Percentiles rank a stretch among this genome's conserved stretches.
These are phyloP conservation scores for Backusella tarrabulga DNA, from an alignment of 192 early-diverging fungal species.

Conservation along the genomic window DNA sequence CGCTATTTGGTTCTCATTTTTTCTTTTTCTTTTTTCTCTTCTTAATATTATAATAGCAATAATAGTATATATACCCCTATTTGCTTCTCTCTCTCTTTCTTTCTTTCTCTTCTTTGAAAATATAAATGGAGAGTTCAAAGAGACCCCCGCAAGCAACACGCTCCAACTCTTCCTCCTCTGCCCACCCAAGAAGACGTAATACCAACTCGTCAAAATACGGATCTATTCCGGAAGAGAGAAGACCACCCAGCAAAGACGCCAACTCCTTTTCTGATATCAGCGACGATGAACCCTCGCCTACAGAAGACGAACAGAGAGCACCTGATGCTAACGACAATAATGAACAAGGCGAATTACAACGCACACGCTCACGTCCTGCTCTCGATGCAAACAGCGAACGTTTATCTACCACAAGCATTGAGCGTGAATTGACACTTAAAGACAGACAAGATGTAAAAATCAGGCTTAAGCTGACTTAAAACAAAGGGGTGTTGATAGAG, in stretches of 20 bases:
- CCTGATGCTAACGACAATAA: background rate
- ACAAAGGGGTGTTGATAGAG: background rate
- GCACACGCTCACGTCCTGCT: background rate
- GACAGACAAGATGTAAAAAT: constrained; percentile 53
- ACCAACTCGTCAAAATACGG: constrained; percentile 8
- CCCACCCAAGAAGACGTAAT: background rate
- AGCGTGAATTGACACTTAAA: constrained; percentile 52
- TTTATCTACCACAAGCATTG: constrained; percentile 22
- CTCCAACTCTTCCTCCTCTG: background rate
- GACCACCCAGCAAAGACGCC: background rate
- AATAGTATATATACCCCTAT: background rate
- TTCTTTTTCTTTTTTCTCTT: background rate
- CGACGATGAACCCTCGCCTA: background rate
- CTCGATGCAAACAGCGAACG: background rate
- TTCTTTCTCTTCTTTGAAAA: background rate
- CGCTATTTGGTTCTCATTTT: background rate
- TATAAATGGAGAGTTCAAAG: constrained; percentile 3
- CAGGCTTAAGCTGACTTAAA: background rate
- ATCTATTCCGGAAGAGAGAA: constrained; percentile 12
- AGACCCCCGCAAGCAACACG: constrained; percentile 9
- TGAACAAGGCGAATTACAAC: background rate
- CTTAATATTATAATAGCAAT: background rate
- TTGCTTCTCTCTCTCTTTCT: background rate
- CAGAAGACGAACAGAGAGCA: background rate
- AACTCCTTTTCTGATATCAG: background rate